Conservation (phyloP, 2,329 filamentous ascomycete genomes). For the Calonectria pteridis region DNA sequence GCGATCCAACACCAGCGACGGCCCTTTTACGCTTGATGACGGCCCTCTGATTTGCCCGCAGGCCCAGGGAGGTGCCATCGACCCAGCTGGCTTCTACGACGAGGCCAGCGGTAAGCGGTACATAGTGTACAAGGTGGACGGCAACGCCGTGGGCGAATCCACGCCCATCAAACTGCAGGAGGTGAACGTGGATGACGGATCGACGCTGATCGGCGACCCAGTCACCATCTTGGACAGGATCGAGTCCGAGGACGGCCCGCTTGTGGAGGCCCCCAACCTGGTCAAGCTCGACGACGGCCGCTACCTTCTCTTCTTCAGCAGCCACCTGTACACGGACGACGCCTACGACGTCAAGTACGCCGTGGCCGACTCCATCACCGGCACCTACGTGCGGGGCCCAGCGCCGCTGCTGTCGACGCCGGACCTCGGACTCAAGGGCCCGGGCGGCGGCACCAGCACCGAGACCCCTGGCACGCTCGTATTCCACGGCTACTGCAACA, state of each 20-base stretch:
- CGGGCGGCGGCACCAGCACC: conserved; percentile 55
- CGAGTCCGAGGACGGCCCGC: conserved; percentile 58
- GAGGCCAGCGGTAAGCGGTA: conserved; percentile 64
- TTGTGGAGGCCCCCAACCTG: conserved; percentile 72
- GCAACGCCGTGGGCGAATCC: conserved; percentile 63
- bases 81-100: conserved; percentile 71
- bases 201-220: conserved; percentile 64
- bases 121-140: conserved; percentile 76
- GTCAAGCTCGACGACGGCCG: conserved; percentile 58
- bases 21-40: conserved; percentile 64
- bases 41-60: conserved; percentile 66
- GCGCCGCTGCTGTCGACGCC: conserved; percentile 52
- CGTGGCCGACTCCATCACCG: conserved; percentile 54
- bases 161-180: conserved; percentile 71
- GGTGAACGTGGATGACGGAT: conserved; percentile 61
- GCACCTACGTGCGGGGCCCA: conserved; percentile 52
- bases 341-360: conserved; percentile 73
- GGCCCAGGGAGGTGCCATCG: conserved; percentile 70
- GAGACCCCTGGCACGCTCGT: conserved; percentile 47
- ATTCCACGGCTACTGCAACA: conserved; percentile 54
- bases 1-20: conserved; percentile 58
- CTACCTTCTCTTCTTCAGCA: conserved; percentile 74
- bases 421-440: conserved; percentile 53
- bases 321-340: conserved; percentile 67
- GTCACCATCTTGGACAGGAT: conserved; percentile 60